Evolutionary conservation across 768 basidiomycete genomes (phyloP).

Genomic region (Leccinellum albellum): DNA sequence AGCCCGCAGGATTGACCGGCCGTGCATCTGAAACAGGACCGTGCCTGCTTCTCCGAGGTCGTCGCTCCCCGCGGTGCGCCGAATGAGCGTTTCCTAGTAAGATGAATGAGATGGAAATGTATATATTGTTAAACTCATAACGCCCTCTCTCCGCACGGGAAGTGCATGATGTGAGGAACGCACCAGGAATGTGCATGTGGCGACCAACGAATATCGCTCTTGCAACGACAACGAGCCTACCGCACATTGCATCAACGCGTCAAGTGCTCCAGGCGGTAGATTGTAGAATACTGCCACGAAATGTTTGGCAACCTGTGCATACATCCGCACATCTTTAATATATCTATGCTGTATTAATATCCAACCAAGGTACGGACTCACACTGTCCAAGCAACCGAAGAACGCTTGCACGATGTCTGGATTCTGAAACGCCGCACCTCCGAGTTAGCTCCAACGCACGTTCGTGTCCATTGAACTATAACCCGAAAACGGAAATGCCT

Average conservation of each 20-base stretch:
- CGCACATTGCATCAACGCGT: constrained; percentile 68
- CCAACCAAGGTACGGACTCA: constrained; percentile 31
- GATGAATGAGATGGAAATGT: background rate
- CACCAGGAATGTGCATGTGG: constrained; percentile 81
- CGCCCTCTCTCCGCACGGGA: no score
- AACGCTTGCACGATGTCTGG: constrained; percentile 90
- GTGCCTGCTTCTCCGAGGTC: constrained; percentile 54
- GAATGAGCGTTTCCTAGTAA: constrained; percentile 63
- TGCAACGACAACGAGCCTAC: constrained; percentile 65
- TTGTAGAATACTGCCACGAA: constrained; percentile 58
- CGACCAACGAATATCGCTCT: constrained; percentile 81
- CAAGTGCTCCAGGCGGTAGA: constrained; percentile 60
- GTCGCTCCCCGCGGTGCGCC: constrained; percentile 60
- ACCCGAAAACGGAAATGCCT: background rate
- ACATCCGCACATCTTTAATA: background rate
- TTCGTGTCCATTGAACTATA: background rate
- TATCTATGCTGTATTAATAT: background rate
- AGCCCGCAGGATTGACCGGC: constrained; percentile 67
- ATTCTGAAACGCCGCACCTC: constrained; percentile 47
- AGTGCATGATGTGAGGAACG: constrained; percentile 24
- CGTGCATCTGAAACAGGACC: constrained; percentile 50
- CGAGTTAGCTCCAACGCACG: constrained; percentile 6
- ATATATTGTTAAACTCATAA: background rate
- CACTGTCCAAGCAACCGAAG: constrained; percentile 78
- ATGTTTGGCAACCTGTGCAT: constrained; percentile 45